Percentiles rank a stretch among this genome's conserved stretches.
These are phyloP conservation scores for Cetraspora pellucida DNA, from an alignment of 192 early-diverging fungal species.

Conservation along the genomic window DNA sequence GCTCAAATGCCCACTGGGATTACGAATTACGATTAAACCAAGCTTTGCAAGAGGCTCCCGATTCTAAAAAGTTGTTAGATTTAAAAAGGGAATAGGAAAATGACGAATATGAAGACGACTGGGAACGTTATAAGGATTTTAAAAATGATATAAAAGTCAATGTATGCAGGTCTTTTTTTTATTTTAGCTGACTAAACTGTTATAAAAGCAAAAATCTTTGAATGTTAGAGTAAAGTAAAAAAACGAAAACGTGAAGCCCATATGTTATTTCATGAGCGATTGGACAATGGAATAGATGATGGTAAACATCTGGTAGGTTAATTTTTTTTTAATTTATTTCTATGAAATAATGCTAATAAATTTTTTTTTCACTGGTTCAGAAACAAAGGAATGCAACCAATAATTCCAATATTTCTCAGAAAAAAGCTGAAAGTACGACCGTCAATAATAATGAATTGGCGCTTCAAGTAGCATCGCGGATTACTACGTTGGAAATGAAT, in stretches of 20 bases:
- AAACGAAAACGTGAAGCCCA: conserved; percentile 33
- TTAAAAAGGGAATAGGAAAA: conserved; percentile 1
- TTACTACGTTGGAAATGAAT: no score
- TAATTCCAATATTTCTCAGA: no score
- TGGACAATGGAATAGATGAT: conserved; percentile 22
- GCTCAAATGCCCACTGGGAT: neutral
- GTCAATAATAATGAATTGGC: no score
- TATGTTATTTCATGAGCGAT: conserved; percentile 20
- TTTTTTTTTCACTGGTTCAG: no score
- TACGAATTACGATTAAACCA: conserved; percentile 27
- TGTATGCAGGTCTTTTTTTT: neutral
- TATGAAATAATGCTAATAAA: no score
- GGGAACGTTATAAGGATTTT: conserved; percentile 2
- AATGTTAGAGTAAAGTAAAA: conserved; percentile 30
- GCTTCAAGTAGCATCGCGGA: no score
- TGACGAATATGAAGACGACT: conserved; percentile 17
- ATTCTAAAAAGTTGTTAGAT: conserved; percentile 18
- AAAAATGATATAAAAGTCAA: neutral
- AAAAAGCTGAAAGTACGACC: no score
- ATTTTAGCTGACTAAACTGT: neutral
- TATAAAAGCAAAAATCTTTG: neutral
- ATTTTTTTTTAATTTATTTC: no score
- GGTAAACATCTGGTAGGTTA: neutral
- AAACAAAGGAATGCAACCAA: no score
- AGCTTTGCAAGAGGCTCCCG: neutral